Evolutionary conservation across 371 early-diverging fungal species (phyloP).

Genomic region (Mucor plumbeus): DNA sequence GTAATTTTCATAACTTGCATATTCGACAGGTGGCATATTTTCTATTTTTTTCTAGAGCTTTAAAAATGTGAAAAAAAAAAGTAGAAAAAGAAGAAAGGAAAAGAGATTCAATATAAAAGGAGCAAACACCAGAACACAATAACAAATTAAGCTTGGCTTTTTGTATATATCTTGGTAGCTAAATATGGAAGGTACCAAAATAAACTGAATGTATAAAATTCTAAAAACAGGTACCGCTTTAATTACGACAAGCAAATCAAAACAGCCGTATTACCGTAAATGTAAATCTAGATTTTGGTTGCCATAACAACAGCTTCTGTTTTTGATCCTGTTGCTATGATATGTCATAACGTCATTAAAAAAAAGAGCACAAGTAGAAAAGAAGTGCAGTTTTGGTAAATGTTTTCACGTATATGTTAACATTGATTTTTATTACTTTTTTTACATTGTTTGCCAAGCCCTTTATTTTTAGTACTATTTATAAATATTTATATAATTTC

Average conservation of each 20-base stretch:
- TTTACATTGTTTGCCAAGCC: neutral
- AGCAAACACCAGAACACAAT: neutral
- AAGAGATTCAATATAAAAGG: neutral
- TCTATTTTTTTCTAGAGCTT: neutral
- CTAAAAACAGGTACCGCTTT: neutral
- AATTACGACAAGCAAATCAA: neutral
- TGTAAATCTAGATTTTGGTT: neutral
- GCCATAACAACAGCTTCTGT: neutral
- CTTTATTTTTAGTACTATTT: neutral
- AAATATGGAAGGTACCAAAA: slow-evolving; percentile 14
- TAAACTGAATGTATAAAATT: neutral
- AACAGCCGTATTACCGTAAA: neutral
- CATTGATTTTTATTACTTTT: neutral
- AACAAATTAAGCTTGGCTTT: slow-evolving; percentile 10
- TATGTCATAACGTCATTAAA: no score
- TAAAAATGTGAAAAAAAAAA: neutral
- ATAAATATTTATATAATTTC: neutral
- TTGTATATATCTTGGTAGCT: slow-evolving; percentile 8
- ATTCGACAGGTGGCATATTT: slow-evolving; percentile 38
- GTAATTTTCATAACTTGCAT: slow-evolving; percentile 42
- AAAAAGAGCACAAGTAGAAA: neutral
- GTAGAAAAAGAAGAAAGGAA: neutral
- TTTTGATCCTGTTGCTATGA: neutral
- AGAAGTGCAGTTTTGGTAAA: neutral
- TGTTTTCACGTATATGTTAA: no score